phyloP scores from a whole-genome alignment of 2,329 filamentous ascomycete genomes.

The Cladosporium phlei region DNA sequence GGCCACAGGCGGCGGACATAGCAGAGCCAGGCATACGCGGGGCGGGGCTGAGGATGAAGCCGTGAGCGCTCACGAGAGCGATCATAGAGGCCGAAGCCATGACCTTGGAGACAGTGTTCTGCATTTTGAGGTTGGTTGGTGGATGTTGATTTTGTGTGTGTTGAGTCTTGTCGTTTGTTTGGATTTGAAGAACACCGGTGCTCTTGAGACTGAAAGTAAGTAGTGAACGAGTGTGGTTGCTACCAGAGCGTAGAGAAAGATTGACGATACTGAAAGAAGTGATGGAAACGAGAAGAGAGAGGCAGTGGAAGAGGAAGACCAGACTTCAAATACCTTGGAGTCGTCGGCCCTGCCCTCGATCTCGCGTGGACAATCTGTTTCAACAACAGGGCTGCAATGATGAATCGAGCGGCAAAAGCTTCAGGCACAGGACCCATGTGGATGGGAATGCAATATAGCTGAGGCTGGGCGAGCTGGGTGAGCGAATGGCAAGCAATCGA shows the following conservation, averaged over 20 bases:
- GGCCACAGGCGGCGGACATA: slow-evolving; percentile 50
- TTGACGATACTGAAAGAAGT: not conserved
- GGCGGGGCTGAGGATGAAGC: slow-evolving; percentile 46
- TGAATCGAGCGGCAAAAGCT: not conserved
- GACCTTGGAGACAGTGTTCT: slow-evolving; percentile 10
- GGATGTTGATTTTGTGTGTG: too few species aligned
- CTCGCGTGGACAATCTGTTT: slow-evolving; percentile 8
- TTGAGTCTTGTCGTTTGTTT: slow-evolving; percentile 1
- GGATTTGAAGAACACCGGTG: slow-evolving; percentile 9
- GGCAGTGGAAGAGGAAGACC: not conserved
- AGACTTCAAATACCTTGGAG: slow-evolving; percentile 7
- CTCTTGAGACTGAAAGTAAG: slow-evolving; percentile 5
- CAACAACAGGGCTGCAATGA: slow-evolving; percentile 9
- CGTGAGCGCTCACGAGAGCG: slow-evolving; percentile 49
- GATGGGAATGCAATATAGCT: slow-evolving; percentile 6
- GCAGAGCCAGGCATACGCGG: slow-evolving; percentile 49
- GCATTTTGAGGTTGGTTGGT: slow-evolving; percentile 3
- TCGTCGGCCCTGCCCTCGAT: not conserved
- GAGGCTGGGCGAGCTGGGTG: not conserved
- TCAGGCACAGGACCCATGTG: not conserved
- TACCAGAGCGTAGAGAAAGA: slow-evolving; percentile 8
- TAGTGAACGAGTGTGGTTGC: slow-evolving; percentile 9
- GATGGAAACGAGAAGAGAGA: not conserved
- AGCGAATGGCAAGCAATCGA: slow-evolving; percentile 1
- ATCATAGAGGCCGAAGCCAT: slow-evolving; percentile 35